A percentile compares a stretch with the other conserved stretches of the same genome.
Evolutionary conservation across 2,329 filamentous ascomycete species (phyloP).

Genomic region (Coleophoma eucalyptorum): DNA sequence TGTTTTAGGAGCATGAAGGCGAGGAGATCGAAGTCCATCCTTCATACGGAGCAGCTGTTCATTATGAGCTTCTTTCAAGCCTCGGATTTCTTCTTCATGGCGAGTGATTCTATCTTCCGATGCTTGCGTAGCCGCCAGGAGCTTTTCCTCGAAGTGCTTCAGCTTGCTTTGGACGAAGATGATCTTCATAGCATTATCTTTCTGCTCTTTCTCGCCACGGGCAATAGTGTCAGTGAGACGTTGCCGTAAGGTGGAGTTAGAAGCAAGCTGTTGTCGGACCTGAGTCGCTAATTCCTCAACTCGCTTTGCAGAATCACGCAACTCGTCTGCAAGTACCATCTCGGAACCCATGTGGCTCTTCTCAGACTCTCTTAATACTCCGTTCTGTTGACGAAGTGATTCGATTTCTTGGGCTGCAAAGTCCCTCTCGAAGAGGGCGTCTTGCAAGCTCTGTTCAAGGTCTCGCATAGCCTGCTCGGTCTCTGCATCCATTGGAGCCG

Average conservation of each 20-base stretch:
- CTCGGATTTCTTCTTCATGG: slow-evolving; percentile 81
- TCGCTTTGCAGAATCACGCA: slow-evolving; percentile 69
- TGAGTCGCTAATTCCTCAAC: slow-evolving; percentile 77
- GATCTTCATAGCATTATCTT: slow-evolving; percentile 75
- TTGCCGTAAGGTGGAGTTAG: slow-evolving; percentile 70
- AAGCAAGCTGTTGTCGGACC: slow-evolving; percentile 75
- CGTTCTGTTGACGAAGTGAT: slow-evolving; percentile 58
- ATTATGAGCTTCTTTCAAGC: slow-evolving; percentile 73
- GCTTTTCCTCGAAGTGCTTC: slow-evolving; percentile 76
- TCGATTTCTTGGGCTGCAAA: slow-evolving; percentile 63
- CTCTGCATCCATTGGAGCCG: slow-evolving; percentile 48
- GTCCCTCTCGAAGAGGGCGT: slow-evolving; percentile 69
- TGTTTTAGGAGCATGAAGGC: slow-evolving; percentile 51
- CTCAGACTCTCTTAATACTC: slow-evolving; percentile 52
- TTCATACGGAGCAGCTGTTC: slow-evolving; percentile 73
- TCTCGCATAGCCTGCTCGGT: slow-evolving; percentile 59
- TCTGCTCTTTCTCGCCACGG: slow-evolving; percentile 81
- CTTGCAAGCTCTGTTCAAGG: slow-evolving; percentile 64
- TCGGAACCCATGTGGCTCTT: slow-evolving; percentile 55
- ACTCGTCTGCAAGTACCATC: slow-evolving; percentile 61
- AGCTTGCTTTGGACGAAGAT: slow-evolving; percentile 79
- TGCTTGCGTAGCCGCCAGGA: slow-evolving; percentile 77
- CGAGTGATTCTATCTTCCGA: slow-evolving; percentile 80
- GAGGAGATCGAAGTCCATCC: slow-evolving; percentile 43
- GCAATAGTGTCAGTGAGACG: slow-evolving; percentile 76